Evolutionary conservation across 2,329 filamentous ascomycete genomes (phyloP).

Genomic region (Alternaria sp.): DNA sequence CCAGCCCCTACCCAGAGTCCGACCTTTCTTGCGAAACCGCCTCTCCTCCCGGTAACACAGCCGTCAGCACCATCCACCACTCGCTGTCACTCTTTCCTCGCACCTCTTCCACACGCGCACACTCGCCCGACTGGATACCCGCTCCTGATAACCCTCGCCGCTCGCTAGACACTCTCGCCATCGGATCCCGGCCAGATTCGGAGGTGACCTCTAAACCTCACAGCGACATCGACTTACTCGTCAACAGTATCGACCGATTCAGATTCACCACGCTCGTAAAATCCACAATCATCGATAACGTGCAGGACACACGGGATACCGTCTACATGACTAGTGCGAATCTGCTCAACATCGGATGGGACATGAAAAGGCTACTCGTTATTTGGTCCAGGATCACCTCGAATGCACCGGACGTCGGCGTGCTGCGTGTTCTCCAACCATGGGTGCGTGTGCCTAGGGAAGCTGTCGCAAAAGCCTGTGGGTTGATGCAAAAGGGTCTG

Average conservation of each 20-base stretch:
- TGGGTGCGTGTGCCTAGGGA: slow-evolving; percentile 1
- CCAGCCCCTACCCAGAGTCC: neutral
- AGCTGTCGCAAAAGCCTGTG: neutral
- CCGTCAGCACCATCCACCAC: neutral
- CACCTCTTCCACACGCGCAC: neutral
- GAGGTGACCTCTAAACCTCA: neutral
- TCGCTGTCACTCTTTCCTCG: neutral
- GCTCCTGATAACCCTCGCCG: neutral
- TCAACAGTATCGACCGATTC: slow-evolving; percentile 3
- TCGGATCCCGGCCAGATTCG: neutral
- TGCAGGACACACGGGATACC: neutral
- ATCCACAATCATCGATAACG: neutral
- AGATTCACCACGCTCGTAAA: neutral
- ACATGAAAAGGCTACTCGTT: neutral
- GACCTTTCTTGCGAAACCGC: neutral
- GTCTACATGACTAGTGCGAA: slow-evolving; percentile 5
- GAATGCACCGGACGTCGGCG: neutral
- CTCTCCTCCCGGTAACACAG: neutral
- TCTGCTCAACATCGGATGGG: slow-evolving; percentile 5
- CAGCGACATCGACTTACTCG: neutral
- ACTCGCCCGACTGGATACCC: neutral
- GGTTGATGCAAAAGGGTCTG: neutral
- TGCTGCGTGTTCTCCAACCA: neutral
- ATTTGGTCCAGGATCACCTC: neutral
- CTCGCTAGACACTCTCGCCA: neutral